phyloP scores from a whole-genome alignment of 2,329 filamentous ascomycete species.

The Verticillium klebahnii region DNA sequence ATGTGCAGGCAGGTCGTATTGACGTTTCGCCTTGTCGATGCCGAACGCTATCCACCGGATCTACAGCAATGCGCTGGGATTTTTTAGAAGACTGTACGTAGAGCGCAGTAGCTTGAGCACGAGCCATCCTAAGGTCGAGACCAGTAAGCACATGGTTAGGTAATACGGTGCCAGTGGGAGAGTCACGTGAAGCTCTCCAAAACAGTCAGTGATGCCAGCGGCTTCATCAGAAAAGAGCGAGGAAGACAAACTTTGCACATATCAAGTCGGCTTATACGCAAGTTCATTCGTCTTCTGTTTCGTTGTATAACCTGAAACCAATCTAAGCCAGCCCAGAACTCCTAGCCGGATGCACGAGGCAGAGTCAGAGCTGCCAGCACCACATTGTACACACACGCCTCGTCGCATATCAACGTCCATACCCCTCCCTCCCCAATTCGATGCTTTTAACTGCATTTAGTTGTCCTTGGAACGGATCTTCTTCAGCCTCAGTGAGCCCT shows the following conservation, averaged over 20 bases:
- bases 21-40: background rate
- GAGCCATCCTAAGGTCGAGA: background rate
- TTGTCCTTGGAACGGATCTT: slow-evolving; percentile 71
- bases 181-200: background rate
- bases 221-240: too few species aligned
- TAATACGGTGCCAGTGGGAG: background rate
- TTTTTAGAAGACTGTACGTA: background rate
- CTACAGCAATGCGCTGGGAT: background rate
- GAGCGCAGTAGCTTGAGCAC: background rate
- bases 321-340: slow-evolving; percentile 9
- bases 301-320: background rate
- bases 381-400: slow-evolving; percentile 9
- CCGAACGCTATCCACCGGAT: background rate
- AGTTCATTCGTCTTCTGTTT: background rate
- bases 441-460: slow-evolving; percentile 23
- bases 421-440: background rate
- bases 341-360: slow-evolving; percentile 13
- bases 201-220: background rate
- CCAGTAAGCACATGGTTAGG: background rate
- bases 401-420: background rate
- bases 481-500: slow-evolving; percentile 78
- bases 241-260: background rate
- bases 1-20: background rate
- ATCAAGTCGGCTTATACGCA: background rate
- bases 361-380: slow-evolving; percentile 4